Base-by-base conservation (phyloP, 2,329 filamentous ascomycete species). In the Colletotrichum sp. region DNA sequence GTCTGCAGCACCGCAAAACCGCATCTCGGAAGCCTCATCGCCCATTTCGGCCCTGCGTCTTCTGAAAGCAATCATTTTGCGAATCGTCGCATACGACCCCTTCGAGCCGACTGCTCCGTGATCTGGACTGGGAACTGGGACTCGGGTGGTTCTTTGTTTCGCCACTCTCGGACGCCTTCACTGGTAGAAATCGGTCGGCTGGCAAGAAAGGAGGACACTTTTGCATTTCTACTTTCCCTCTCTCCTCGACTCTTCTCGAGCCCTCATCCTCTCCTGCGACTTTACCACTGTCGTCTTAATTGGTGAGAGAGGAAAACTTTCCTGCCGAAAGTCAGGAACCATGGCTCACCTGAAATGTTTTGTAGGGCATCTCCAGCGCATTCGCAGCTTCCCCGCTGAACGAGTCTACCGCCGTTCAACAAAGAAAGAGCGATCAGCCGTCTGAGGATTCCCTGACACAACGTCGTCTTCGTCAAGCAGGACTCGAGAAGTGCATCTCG, bases 111-210 rank as follows among this genome's bases (percentile, higher is more conserved):
- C 82, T 82, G 77, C 82, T 84, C 82, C 78, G 77, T 83, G 83
- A 80, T 84, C 82, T 84, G 83, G 79, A 79, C 82, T 77, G 77
- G 83, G 83, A 80, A 84, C 82, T 84, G 83, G 79, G 79, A 77
- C 65, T 38, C 70, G 58, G 26, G 60, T 52, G 43, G 36, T 66
- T 67, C 64, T 73, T 79, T 80, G 77, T 77, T 64, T 76, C 71
- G 71, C 78, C 80, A 78, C 78, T 79, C 82, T 83, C 87, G 88
- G 91, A 93, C 88, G 87, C 91, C 91, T 93, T 93, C 80, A 91
- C 87, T 93, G 91, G 91, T 91, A 36, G 72, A 77, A 52, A 73
- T 78, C 58, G 70, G 78, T 78, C 78, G 78, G 74, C 66, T 71
- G 75, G 72, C 75, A 73, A 61, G 21, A 56, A 61, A 58, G 55